These are phyloP conservation scores for Aspergillus alliaceus DNA, from an alignment of 2,329 filamentous ascomycete species.

Conservation along the genomic window DNA sequence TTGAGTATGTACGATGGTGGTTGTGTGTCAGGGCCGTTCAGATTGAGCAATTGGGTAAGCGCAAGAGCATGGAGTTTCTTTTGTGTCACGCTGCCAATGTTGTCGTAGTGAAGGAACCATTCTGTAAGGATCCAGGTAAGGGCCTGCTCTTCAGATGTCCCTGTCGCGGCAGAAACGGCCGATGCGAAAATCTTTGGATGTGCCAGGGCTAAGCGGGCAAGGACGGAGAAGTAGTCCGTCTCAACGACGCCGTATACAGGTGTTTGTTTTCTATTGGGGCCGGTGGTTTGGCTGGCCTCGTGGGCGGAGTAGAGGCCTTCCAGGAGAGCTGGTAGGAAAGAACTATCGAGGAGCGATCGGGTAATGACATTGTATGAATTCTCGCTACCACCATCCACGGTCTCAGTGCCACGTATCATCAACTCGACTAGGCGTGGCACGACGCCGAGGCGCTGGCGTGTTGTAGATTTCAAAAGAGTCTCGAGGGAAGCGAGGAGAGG, in stretches of 20 bases:
- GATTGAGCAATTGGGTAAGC: slow-evolving; percentile 45
- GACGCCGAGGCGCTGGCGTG: slow-evolving; percentile 40
- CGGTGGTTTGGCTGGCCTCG: slow-evolving; percentile 77
- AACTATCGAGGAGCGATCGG: slow-evolving; percentile 63
- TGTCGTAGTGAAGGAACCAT: slow-evolving; percentile 52
- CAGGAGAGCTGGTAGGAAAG: slow-evolving; percentile 64
- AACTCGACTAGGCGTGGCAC: slow-evolving; percentile 58
- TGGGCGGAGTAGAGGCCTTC: slow-evolving; percentile 66
- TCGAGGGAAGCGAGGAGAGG: slow-evolving; percentile 41
- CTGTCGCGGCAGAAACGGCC: slow-evolving; percentile 44
- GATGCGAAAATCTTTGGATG: slow-evolving; percentile 68
- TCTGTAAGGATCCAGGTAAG: slow-evolving; percentile 48
- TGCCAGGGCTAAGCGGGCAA: slow-evolving; percentile 74
- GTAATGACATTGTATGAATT: slow-evolving; percentile 63
- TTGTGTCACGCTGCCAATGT: slow-evolving; percentile 46
- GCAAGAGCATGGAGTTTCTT: slow-evolving; percentile 50
- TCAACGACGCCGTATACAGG: slow-evolving; percentile 74
- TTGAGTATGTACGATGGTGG: slow-evolving; percentile 43
- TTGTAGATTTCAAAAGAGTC: slow-evolving; percentile 38
- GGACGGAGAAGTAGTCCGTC: slow-evolving; percentile 80
- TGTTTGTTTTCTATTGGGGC: slow-evolving; percentile 70
- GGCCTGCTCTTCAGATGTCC: slow-evolving; percentile 32
- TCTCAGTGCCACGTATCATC: slow-evolving; percentile 62
- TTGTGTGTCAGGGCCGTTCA: slow-evolving; percentile 35
- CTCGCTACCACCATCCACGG: slow-evolving; percentile 57